Conservation (phyloP, 192 early-diverging fungal species). For the Phlyctochytrium bullatum region DNA sequence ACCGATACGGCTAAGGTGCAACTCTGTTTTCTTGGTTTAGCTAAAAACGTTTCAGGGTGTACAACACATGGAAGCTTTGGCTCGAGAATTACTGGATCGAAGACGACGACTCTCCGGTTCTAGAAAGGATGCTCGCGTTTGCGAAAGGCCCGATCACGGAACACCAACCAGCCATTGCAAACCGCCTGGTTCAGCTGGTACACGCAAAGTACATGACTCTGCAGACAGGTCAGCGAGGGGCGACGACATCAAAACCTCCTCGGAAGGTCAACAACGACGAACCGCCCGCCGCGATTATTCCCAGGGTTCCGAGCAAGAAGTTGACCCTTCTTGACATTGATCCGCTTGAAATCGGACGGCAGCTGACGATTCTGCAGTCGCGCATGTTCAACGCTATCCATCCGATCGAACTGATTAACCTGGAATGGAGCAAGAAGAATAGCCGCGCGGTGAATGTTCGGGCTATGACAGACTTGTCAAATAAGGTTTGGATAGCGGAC, state of each 20-base stretch:
- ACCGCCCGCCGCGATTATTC: not conserved
- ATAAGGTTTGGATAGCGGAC: conserved; percentile 18
- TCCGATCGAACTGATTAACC: conserved; percentile 48
- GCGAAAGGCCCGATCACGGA: conserved; percentile 3
- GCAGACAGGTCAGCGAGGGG: conserved; percentile 42
- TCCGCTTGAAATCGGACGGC: conserved; percentile 48
- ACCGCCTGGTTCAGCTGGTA: conserved; percentile 5
- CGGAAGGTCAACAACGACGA: not conserved
- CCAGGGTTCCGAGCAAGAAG: not conserved
- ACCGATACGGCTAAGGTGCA: conserved; percentile 65
- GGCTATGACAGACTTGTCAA: conserved; percentile 74
- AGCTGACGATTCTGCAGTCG: conserved; percentile 48
- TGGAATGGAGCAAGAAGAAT: conserved; percentile 46
- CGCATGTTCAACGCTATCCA: conserved; percentile 35
- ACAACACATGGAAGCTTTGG: conserved; percentile 88
- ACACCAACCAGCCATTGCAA: not conserved
- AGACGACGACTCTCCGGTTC: not conserved
- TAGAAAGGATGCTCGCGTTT: conserved; percentile 1
- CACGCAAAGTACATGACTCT: not conserved
- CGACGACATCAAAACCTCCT: not conserved
- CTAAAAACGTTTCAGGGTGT: conserved; percentile 52
- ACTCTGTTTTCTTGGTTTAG: conserved; percentile 7
- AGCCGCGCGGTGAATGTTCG: conserved; percentile 16
- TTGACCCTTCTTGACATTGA: conserved; percentile 42
- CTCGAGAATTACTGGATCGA: conserved; percentile 53